Evolutionary conservation across 2,329 filamentous ascomycete species (phyloP), one percentile per base, ranked within the genome.

Genomic region (Fusarium sp.): DNA sequence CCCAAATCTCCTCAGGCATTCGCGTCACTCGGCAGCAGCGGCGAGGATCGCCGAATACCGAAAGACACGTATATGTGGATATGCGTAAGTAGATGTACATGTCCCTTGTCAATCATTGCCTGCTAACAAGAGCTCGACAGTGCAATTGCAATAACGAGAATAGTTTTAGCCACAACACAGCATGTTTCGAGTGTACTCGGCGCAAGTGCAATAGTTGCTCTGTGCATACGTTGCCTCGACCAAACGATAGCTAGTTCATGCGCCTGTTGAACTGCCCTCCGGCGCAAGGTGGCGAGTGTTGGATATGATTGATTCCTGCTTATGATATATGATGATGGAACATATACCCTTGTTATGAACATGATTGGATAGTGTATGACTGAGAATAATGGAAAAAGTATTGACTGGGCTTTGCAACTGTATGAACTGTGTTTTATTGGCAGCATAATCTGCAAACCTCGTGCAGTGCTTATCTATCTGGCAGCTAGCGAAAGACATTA

Each of bases 41-140:
- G 44, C 20, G 46, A 41, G 24, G 53, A 52, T 24, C 57, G 55
- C 9, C 48, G 51, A 29, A 71, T 69, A 44, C 69, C 29, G 49
- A 55, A 34, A 22, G n/a, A 65, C n/a, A 60, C 47, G 27, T 72
- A 64, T 32, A 73, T 77, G 63, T 80, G 78, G 78, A 57, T 3
- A 44, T 80, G 78, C 34, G 78, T 80, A 71, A 77, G 78, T 75
- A 27, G 40, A 48, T 4, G 2, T 13, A 13, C 29, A 24, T n/a
- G 53, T 22, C 32, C 54, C 7, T 32, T 20, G 3, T 9, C 24
- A 29, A 43, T n/a, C 8, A 13, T 12, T 22, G 29, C 15, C 20
- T 44, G 25, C 57, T 75, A 38, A 75, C 59, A 30, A 11, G 20
- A 12, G 13, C 12, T 8, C 30, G 51, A 49, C 11, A 78, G 76